Evolutionary conservation across 306 rosid genomes (phyloP).

Genomic region (Crotalaria pallida): DNA sequence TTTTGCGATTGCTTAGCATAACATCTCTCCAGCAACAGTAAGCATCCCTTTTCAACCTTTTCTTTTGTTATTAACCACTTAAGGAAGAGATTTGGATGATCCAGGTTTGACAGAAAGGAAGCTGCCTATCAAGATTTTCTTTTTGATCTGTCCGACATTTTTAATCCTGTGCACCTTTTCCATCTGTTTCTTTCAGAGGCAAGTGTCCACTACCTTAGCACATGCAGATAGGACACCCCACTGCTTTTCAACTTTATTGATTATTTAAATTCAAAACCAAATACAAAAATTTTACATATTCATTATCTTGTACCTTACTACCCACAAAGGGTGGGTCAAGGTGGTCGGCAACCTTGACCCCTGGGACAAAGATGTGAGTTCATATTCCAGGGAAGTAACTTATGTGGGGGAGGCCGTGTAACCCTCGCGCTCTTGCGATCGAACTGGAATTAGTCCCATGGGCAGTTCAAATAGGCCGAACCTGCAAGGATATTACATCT

Average conservation of each 20-base stretch:
- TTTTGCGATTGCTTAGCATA: constrained; percentile 55
- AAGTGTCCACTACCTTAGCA: constrained; percentile 21
- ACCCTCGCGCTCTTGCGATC: neutral
- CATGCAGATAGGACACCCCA: neutral
- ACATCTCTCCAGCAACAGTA: constrained; percentile 54
- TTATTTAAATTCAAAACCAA: neutral
- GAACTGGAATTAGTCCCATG: neutral
- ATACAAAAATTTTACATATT: no score
- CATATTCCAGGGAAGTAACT: neutral
- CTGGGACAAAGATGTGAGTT: neutral
- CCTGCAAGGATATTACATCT: neutral
- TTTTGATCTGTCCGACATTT: constrained; percentile 48
- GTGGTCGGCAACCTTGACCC: neutral
- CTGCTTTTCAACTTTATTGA: neutral
- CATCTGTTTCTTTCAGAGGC: constrained; percentile 80
- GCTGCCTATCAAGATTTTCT: constrained; percentile 33
- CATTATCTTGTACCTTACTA: neutral
- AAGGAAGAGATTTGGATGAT: constrained; percentile 18
- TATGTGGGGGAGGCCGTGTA: neutral
- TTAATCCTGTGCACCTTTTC: constrained; percentile 65
- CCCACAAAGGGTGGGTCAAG: neutral
- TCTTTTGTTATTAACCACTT: constrained; percentile 3
- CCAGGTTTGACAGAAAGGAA: constrained; percentile 41
- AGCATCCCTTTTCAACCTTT: constrained; percentile 27
- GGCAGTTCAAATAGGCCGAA: neutral